Conservation (phyloP, 805 yeast species). For the Lipomyces chichibuensis region DNA sequence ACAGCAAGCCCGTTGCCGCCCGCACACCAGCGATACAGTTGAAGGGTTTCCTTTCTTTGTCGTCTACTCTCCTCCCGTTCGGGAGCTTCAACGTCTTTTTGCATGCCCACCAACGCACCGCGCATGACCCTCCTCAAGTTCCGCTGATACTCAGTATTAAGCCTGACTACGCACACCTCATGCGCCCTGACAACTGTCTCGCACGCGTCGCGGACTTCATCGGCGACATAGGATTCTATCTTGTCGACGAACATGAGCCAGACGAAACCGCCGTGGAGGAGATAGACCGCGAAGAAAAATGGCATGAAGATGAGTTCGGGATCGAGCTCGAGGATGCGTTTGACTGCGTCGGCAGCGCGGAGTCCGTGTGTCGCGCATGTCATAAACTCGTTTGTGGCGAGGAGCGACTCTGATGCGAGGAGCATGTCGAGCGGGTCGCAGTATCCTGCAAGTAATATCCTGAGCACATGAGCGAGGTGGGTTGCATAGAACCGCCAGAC, state of each 20-base stretch:
- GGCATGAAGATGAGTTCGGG: slow-evolving; percentile 42
- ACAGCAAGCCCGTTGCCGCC: slow-evolving; percentile 48
- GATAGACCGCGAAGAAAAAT: slow-evolving; percentile 41
- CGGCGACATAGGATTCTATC: slow-evolving; percentile 37
- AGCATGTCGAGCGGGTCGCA: slow-evolving; percentile 43
- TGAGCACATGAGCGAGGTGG: slow-evolving; percentile 37
- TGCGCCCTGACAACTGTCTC: slow-evolving; percentile 43
- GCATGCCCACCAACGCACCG: slow-evolving; percentile 41
- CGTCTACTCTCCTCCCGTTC: slow-evolving; percentile 38
- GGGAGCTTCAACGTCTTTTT: slow-evolving; percentile 35
- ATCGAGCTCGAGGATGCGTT: slow-evolving; percentile 38
- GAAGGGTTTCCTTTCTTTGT: slow-evolving; percentile 43
- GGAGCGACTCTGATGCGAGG: slow-evolving; percentile 33
- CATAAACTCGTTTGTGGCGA: slow-evolving; percentile 35
- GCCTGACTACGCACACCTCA: slow-evolving; percentile 42
- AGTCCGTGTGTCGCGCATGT: slow-evolving; percentile 38
- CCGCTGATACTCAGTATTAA: slow-evolving; percentile 42
- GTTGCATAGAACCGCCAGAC: slow-evolving; percentile 28
- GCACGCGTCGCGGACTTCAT: slow-evolving; percentile 39
- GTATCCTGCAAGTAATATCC: slow-evolving; percentile 38
- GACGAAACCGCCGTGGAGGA: slow-evolving; percentile 40
- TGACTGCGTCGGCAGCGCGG: slow-evolving; percentile 38
- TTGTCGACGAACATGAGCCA: slow-evolving; percentile 39
- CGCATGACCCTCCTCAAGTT: slow-evolving; percentile 42
- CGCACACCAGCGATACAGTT: slow-evolving; percentile 46